Evolutionary conservation across 1,139 yeast species (phyloP), one percentile per base, ranked within the genome.

Genomic region (Suhomyces maxii): DNA sequence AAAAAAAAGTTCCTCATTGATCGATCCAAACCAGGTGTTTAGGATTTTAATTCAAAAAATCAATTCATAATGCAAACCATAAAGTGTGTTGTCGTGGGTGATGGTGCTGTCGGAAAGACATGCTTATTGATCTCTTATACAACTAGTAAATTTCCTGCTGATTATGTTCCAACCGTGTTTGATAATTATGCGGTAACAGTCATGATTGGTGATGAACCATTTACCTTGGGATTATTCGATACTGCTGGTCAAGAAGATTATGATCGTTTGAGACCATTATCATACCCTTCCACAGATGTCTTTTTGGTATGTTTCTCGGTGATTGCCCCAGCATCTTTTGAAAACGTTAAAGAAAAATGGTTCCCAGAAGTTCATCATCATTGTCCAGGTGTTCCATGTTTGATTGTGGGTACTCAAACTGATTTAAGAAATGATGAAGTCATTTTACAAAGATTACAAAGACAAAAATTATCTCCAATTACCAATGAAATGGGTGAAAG

Each of bases 221-320:
- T 89, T 69, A 93, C 97, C 23, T 81, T 93, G 61, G 98, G 98
- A 12, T 76, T 93, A 53, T 93, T 91, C 65, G 99, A 93, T 74
- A 93, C 99, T 39, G 98, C 99, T 18, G 99, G 99, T 39, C 99
- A 93, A 76, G 98, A 91, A 79, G 98, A 93, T 76, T 93, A 93
- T 68, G 99, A 93, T 71, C 82, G 99, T 65, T 77, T 93, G 65
- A 88, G 99, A 72, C 99, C 99, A 9, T 80, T 93, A 59, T 86
- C 96, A 49, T 93, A 93, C 68, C 98, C 99, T 23, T 93, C 95
- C 47, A 93, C 99, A 12, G 98, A 91, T 67, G 97, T 93, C 41
- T 93, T 93, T 65, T 78, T 93, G 59, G 96, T 90, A 45, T 91
- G 98, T 69, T 91, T 91, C 69, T 85, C 95, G 44, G 97, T 91